phyloP scores from a whole-genome alignment of 164 flowering plant species.

The Warburgia ugandensis region DNA sequence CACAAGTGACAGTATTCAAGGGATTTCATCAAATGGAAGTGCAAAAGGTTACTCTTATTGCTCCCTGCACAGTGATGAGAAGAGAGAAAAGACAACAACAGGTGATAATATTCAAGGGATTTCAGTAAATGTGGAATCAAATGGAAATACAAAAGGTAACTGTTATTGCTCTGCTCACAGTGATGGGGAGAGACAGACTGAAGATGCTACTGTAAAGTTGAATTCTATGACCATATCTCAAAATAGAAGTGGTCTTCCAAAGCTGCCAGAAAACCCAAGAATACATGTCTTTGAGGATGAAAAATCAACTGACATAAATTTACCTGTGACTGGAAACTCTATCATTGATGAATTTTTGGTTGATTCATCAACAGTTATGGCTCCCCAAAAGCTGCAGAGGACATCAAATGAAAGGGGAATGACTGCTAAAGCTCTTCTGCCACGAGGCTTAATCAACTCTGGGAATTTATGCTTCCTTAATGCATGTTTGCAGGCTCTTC shows the following conservation, averaged over 20 bases:
- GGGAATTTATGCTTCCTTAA: slow-evolving; percentile 96
- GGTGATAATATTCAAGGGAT: slow-evolving; percentile 10
- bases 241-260: slow-evolving; percentile 17
- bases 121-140: slow-evolving; percentile 20
- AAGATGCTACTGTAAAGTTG: slow-evolving; percentile 11
- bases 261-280: slow-evolving; percentile 15
- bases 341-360: slow-evolving; percentile 14
- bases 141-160: slow-evolving; percentile 27
- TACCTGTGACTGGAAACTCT: background rate
- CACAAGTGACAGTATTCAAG: too few species aligned
- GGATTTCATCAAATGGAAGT: background rate
- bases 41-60: background rate
- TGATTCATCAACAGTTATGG: slow-evolving; percentile 11
- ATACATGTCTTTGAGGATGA: slow-evolving; percentile 17
- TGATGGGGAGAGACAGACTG: slow-evolving; percentile 22
- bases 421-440: slow-evolving; percentile 30
- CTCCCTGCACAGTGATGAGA: background rate
- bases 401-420: slow-evolving; percentile 17
- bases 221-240: slow-evolving; percentile 13
- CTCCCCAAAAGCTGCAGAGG: slow-evolving; percentile 17
- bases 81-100: slow-evolving; percentile 7
- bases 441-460: slow-evolving; percentile 78
- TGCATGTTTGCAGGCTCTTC: slow-evolving; percentile 94
- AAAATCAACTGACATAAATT: slow-evolving; percentile 5
- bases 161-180: slow-evolving; percentile 8